These are phyloP conservation scores for Diplosphaera chodatii DNA, from an alignment of 139 green algal genomes.

Conservation along the genomic window DNA sequence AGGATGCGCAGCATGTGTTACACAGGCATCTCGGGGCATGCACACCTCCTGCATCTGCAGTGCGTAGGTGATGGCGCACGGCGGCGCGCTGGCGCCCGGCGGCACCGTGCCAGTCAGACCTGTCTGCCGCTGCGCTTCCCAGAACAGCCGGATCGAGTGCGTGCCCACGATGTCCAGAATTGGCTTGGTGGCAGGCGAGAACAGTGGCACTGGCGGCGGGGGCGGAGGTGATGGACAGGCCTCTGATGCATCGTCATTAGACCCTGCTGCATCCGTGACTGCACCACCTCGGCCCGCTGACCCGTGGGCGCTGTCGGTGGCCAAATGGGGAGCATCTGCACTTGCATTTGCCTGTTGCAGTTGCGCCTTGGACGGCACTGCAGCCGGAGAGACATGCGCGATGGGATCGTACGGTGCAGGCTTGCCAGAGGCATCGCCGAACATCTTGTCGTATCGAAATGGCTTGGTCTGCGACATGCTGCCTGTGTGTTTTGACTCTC, in stretches of 20 bases:
- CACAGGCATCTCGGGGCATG: too few relatives aligned
- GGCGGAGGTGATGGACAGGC: neutral
- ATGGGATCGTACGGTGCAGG: too few relatives aligned
- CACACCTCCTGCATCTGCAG: constrained; percentile 39
- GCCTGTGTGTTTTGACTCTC: too few relatives aligned
- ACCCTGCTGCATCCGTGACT: too few relatives aligned
- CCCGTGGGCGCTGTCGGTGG: too few relatives aligned
- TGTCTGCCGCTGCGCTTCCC: constrained; percentile 9
- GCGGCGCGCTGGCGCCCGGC: neutral
- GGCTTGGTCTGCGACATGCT: neutral
- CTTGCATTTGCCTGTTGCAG: too few relatives aligned
- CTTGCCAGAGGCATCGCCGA: neutral
- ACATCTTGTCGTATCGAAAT: neutral
- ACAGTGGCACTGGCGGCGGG: constrained; percentile 8
- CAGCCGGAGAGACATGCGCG: too few relatives aligned
- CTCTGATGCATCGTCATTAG: neutral
- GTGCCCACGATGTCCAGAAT: constrained; percentile 2
- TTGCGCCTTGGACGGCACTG: too few relatives aligned
- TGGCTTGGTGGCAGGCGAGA: constrained; percentile 5
- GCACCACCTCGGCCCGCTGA: too few relatives aligned
- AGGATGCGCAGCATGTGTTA: too few relatives aligned
- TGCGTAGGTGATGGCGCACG: constrained; percentile 5
- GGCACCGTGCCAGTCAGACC: neutral
- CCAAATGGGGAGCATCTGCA: too few relatives aligned
- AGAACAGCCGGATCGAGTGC: constrained; percentile 16